phyloP scores from a whole-genome alignment of 208 protist species.

The Acanthamoeba polyphaga region DNA sequence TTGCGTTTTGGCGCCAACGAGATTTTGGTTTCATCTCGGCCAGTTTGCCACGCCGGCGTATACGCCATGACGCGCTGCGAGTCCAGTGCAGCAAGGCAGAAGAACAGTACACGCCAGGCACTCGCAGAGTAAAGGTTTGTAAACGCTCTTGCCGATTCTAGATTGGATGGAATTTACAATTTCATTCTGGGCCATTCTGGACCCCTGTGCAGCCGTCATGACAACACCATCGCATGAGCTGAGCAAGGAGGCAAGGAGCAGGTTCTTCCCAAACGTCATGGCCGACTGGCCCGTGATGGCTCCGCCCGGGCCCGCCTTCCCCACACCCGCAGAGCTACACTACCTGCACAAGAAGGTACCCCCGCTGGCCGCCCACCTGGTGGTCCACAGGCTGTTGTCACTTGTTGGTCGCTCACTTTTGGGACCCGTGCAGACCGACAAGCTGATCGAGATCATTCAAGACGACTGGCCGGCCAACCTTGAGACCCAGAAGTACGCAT shows the following conservation, averaged over 20 bases:
- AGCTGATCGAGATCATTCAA: conserved; percentile 43
- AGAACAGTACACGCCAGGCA: too few species aligned
- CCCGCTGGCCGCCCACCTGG: not conserved
- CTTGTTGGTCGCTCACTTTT: not conserved
- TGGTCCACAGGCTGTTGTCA: not conserved
- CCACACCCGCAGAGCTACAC: not conserved
- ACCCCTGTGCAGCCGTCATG: not conserved
- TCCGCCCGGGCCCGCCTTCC: not conserved
- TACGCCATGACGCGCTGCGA: too few species aligned
- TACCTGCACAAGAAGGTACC: not conserved
- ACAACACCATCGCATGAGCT: not conserved
- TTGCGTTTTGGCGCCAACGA: not conserved
- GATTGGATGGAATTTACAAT: not conserved
- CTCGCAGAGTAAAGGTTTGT: too few species aligned
- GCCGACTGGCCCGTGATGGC: not conserved
- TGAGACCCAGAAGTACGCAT: not conserved
- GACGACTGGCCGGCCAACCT: conserved; percentile 52
- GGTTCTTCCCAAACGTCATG: not conserved
- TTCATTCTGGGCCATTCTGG: too few species aligned
- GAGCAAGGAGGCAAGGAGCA: not conserved
- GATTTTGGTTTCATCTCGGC: not conserved
- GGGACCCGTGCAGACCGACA: not conserved
- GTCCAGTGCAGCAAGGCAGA: too few species aligned
- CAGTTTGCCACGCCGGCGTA: not conserved
- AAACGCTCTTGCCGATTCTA: not conserved